Evolutionary conservation across 2,329 filamentous ascomycete species (phyloP).

Genomic region (Colletotrichum euphorbiae): DNA sequence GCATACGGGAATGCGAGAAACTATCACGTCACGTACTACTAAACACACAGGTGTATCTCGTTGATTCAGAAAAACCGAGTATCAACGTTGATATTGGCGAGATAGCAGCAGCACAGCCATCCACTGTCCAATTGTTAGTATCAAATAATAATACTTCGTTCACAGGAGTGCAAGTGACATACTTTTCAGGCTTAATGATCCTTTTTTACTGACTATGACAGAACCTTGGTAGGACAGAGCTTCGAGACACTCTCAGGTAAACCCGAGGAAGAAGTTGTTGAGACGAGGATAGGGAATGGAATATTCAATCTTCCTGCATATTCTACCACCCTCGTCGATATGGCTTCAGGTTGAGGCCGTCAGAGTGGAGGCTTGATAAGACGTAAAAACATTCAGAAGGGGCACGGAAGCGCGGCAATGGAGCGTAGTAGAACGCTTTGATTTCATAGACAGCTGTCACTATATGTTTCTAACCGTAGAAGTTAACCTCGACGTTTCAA

Average conservation of each 20-base stretch:
- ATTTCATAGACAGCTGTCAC: too few species aligned
- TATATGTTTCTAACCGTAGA: too few species aligned
- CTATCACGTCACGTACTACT: neutral
- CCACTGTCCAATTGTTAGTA: neutral
- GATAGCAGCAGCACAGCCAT: neutral
- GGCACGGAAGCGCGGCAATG: too few species aligned
- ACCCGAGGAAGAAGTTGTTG: neutral
- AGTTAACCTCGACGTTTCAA: too few species aligned
- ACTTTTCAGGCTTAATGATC: neutral
- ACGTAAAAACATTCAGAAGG: too few species aligned
- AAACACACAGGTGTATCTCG: constrained; percentile 10
- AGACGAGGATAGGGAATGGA: neutral
- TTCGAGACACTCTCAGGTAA: neutral
- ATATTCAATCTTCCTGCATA: neutral
- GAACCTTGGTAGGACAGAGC: neutral
- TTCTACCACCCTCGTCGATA: neutral
- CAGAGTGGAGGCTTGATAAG: too few species aligned
- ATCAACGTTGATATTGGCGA: neutral
- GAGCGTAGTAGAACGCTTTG: too few species aligned
- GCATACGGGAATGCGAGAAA: constrained; percentile 1
- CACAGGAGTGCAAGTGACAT: neutral
- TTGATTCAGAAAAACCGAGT: neutral
- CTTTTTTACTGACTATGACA: neutral
- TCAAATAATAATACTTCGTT: neutral
- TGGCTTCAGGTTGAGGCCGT: too few species aligned